Evolutionary conservation across 176 grass and related monocot species (phyloP).

Genomic region (Oryza australiensis): DNA sequence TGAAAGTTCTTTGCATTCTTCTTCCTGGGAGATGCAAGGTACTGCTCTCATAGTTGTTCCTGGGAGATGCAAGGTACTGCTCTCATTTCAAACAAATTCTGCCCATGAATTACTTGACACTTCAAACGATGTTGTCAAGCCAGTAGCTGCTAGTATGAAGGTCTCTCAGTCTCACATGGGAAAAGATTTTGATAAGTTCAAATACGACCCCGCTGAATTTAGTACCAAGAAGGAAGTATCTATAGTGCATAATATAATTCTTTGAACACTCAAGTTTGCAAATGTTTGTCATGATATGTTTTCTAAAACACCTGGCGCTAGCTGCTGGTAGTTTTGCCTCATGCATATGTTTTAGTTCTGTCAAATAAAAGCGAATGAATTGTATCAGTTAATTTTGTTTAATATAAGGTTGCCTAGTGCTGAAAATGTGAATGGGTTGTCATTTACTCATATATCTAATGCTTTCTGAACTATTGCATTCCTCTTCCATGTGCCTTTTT

Average conservation of each 20-base stretch:
- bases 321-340: too few relatives aligned
- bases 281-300: slow-evolving; percentile 58
- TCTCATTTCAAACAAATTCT: slow-evolving; percentile 25
- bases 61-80: too few relatives aligned
- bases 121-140: slow-evolving; percentile 30
- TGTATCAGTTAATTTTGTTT: too few relatives aligned
- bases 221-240: slow-evolving; percentile 15
- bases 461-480: too few relatives aligned
- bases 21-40: slow-evolving; percentile 46
- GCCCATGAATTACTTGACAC: slow-evolving; percentile 1
- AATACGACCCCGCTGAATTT: slow-evolving; percentile 18
- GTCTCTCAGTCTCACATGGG: slow-evolving; percentile 31
- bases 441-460: too few relatives aligned
- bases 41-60: slow-evolving; percentile 54
- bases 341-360: too few relatives aligned
- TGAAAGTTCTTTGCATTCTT: slow-evolving; percentile 48
- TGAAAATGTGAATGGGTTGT: too few relatives aligned
- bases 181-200: slow-evolving; percentile 16
- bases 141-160: background rate
- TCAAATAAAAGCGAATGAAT: too few relatives aligned
- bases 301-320: slow-evolving; percentile 33
- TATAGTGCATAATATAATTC: slow-evolving; percentile 35
- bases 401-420: too few relatives aligned
- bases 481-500: too few relatives aligned
- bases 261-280: slow-evolving; percentile 52